Base-by-base conservation (phyloP, 768 basidiomycete genomes). In the Tulasnella sp. region DNA sequence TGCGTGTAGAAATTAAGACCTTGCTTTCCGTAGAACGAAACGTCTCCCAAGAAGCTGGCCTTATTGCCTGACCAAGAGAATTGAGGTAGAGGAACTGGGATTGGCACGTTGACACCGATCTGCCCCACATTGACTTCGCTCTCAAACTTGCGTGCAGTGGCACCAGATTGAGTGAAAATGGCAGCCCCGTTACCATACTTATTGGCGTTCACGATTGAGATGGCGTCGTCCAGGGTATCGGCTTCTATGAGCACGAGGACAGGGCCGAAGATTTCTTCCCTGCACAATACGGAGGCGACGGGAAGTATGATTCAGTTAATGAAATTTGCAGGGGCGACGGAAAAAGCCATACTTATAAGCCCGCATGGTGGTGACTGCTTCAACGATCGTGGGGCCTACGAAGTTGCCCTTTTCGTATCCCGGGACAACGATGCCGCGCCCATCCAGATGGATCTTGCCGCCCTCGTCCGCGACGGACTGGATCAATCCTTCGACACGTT, bases 61-160 rank as follows among this genome's bases (percentile, higher is more conserved):
- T 96, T 97, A 86, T 96, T 97, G 37, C 98, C 97, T 81, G 93
- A 95, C 95, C 95, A 97, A 39, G 94, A 90, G 86, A 98, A 98
- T 93, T 98, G 96, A 20, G 87, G 88, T 40, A 92, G 85, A 69
- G 97, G 97, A 6, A 99, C 97, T 18, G 95, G 93, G 73, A 95
- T 95, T 4, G 94, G 93, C 11, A 96, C 91, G 83, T 96, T 98
- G 83, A 98, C 90, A 67, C 97, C 97, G 82, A 99, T 90, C 84
- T 94, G 95, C 32, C 96, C 96, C 74, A 95, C 91, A 80, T 98
- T 93, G 75, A 97, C 91, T 70, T 91, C 88, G 16, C 86, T 87
- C 85, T 99, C 97, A 80, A 98, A 99, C 84, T 93, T 94, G 77
- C 97, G 90, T 23, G 96, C 97, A 9, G 95, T 95, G 44, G 97